phyloP scores from a whole-genome alignment of 78 protist species.

The Paratrimastix pyriformis region DNA sequence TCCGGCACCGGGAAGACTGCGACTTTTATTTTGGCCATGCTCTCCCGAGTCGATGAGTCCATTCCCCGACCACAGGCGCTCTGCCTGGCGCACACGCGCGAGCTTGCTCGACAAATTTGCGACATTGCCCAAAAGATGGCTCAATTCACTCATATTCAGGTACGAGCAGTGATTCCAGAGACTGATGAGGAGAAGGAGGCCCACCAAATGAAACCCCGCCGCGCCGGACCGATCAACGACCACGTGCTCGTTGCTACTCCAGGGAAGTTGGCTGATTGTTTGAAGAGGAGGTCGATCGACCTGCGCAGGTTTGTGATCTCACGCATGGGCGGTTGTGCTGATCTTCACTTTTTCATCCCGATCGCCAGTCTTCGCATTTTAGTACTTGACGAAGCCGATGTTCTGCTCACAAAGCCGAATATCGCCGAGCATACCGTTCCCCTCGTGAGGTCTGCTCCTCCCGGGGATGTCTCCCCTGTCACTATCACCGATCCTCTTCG shows the following conservation, averaged over 20 bases:
- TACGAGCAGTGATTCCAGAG: not conserved
- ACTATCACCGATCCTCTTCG: no score
- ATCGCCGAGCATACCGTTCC: conserved; percentile 27
- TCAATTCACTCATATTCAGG: not conserved
- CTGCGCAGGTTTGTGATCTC: no score
- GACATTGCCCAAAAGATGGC: not conserved
- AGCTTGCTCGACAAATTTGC: conserved; percentile 21
- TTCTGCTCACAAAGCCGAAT: conserved; percentile 15
- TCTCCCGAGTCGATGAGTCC: not conserved
- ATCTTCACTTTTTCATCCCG: no score
- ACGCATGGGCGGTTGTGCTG: no score
- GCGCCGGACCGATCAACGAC: no score
- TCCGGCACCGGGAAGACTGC: conserved; percentile 51
- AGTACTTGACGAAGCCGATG: conserved; percentile 42
- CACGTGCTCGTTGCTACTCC: no score
- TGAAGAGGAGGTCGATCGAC: no score
- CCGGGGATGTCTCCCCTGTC: no score
- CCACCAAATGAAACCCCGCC: no score
- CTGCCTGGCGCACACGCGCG: conserved; percentile 32
- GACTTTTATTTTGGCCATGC: conserved; percentile 23
- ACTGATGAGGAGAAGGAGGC: no score
- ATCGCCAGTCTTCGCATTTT: not conserved
- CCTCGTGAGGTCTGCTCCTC: conserved; percentile 8
- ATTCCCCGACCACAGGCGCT: conserved; percentile 3
- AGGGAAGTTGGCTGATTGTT: no score